phyloP scores from a whole-genome alignment of 75 land plant species.

The Larix kaempferi region DNA sequence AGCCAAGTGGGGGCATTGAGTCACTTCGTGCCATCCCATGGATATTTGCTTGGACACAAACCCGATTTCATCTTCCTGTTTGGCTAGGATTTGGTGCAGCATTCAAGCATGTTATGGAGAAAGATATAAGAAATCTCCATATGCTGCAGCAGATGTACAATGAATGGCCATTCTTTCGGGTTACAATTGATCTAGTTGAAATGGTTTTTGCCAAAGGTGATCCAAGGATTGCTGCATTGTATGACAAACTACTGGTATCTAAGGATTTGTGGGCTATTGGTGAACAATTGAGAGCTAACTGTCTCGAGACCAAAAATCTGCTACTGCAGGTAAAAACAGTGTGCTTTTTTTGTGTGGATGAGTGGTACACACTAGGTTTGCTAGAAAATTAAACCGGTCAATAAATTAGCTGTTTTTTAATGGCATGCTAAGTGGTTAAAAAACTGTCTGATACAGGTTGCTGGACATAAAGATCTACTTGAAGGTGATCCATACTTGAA shows the following conservation, averaged over 20 bases:
- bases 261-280: constrained; percentile 65
- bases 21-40: constrained; percentile 93
- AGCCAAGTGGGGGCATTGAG: constrained; percentile 91
- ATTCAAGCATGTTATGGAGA: constrained; percentile 53
- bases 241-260: constrained; percentile 76
- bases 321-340: constrained; percentile 56
- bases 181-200: constrained; percentile 84
- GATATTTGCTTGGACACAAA: constrained; percentile 97
- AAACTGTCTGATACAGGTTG: constrained; percentile 42
- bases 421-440: background rate
- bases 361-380: background rate
- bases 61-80: constrained; percentile 90
- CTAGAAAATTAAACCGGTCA: background rate
- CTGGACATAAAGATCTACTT: constrained; percentile 77
- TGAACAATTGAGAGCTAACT: constrained; percentile 48
- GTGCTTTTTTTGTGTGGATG: background rate
- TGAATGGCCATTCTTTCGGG: constrained; percentile 90
- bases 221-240: constrained; percentile 81
- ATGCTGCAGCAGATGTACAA: constrained; percentile 82
- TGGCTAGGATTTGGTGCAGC: constrained; percentile 95
- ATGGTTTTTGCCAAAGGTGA: constrained; percentile 96
- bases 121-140: constrained; percentile 47
- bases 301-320: constrained; percentile 60
- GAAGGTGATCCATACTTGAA: constrained; percentile 88
- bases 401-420: background rate